Evolutionary conservation across 495 filamentous ascomycete genomes (phyloP).

Genomic region (Xylaria curta): DNA sequence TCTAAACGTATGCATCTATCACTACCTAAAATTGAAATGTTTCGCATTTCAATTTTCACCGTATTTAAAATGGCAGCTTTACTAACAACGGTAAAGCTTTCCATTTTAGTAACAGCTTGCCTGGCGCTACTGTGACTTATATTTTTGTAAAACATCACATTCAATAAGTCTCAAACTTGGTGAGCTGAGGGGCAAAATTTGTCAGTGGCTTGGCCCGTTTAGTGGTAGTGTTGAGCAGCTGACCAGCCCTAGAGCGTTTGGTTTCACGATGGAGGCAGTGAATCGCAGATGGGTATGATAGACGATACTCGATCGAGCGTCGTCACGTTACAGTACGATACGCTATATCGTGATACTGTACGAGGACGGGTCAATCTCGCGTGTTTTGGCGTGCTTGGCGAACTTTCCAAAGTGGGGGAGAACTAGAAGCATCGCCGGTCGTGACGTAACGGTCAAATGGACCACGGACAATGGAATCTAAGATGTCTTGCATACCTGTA

Average conservation of each 20-base stretch:
- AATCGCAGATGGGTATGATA: neutral
- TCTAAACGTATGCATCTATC: no score
- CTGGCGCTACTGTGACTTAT: no score
- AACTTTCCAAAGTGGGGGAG: conserved; percentile 24
- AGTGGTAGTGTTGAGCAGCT: conserved; percentile 4
- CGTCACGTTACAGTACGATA: neutral
- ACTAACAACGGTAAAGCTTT: no score
- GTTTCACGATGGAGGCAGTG: neutral
- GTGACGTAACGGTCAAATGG: conserved; percentile 20
- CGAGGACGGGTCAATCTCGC: neutral
- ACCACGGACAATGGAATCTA: neutral
- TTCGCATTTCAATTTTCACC: no score
- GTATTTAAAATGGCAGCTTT: no score
- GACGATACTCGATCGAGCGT: neutral
- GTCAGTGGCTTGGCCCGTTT: neutral
- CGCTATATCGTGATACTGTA: neutral
- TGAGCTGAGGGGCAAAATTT: neutral
- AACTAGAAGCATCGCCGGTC: neutral
- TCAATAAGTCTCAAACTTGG: neutral
- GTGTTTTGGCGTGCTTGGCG: conserved; percentile 11
- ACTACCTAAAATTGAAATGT: no score
- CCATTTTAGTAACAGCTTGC: no score
- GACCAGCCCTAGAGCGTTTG: neutral
- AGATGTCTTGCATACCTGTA: conserved; percentile 7
- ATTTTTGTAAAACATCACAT: neutral